Conservation (phyloP, 306 rosid species). For the Cucurbita argyrosperma region DNA sequence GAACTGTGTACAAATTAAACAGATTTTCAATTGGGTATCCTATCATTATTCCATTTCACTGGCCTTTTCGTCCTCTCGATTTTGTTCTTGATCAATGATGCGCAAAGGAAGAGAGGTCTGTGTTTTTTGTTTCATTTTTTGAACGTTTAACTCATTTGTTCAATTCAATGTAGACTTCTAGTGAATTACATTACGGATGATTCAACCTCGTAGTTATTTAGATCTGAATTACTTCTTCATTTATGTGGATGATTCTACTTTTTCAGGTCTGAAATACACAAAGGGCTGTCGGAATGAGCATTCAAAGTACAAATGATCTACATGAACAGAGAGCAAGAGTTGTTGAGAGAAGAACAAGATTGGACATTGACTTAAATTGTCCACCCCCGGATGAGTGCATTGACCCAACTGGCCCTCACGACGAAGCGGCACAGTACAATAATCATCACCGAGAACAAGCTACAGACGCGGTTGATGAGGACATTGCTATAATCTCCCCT, state of each 20-base stretch:
- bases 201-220: neutral
- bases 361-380: slow-evolving; percentile 3
- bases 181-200: neutral
- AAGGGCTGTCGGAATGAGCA: neutral
- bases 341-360: neutral
- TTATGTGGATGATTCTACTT: neutral
- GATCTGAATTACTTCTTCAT: neutral
- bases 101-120: neutral
- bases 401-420: neutral
- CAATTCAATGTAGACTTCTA: neutral
- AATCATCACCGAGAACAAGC: neutral
- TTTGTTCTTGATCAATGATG: neutral
- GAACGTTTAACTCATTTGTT: neutral
- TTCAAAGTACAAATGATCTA: neutral
- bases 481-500: slow-evolving; percentile 6
- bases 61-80: neutral
- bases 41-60: neutral
- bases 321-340: neutral
- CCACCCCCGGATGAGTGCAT: slow-evolving; percentile 9
- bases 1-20: neutral
- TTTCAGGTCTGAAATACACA: neutral
- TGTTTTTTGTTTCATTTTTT: too few relatives aligned
- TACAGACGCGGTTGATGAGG: neutral
- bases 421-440: neutral
- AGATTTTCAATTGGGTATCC: neutral